Base-by-base conservation (phyloP, 2,329 filamentous ascomycete genomes). In the Incumbomyces lentus region DNA sequence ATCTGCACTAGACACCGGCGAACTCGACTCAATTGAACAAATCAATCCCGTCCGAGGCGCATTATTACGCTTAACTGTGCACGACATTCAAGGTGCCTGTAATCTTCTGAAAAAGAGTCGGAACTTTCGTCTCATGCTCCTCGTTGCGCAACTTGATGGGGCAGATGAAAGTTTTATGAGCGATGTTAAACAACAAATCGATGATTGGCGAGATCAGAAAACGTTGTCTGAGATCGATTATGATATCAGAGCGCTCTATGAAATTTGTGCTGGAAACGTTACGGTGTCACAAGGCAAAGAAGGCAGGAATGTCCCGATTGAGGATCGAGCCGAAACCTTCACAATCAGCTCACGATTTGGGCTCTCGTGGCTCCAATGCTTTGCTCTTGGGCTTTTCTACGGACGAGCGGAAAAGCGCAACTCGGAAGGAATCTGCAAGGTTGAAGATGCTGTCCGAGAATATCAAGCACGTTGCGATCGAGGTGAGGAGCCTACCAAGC, bases 361-460 rank as follows among this genome's bases (percentile, higher is more conserved):
- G 3, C 72, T 98, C 31, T 85, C 93, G 62, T 98, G 92, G 92
- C 82, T 86, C 62, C 89, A 94, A 60, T 82, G 89, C 0, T 95
- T 98, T 63, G 90, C 86, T 10, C 73, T 98, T 41, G 81, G 89
- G 36, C 72, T 98, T 1, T 96, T 88, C 85, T 98, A 95, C 62
- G 82, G 81, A 37, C 84, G 81, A 34, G 73, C 77, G 2, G 70
- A 76, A 30, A 73, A 80, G 33, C n/a, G 11, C 26, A 40, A 31
- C 16, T 16, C 32, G 2, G 44, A 46, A 13, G 36, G 36, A 16
- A 22, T 40, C 11, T 83, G 88, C 37, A 75, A 79, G 31, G 73
- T 95, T 36, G 78, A 82, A 41, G 70, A 73, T 38, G 89, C 89
- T 2, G 81, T 98, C 3, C 66, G 72, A 36, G 75, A 76, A 22